Conservation (phyloP, 768 basidiomycete species). For the Tulasnella sp. region DNA sequence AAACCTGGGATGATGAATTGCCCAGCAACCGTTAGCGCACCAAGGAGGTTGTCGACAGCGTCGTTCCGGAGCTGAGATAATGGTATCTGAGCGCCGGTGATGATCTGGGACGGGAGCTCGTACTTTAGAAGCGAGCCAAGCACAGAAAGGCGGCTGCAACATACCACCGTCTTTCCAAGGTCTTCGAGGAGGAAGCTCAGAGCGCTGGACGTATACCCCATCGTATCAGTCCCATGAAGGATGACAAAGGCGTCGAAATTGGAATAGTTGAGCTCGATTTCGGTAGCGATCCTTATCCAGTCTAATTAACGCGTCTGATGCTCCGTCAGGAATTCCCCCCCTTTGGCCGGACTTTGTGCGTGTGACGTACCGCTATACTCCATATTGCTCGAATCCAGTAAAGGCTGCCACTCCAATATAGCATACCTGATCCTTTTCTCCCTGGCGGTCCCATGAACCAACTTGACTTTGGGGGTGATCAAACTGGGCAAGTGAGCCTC, state of each 20-base stretch:
- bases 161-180: slow-evolving; percentile 83
- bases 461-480: slow-evolving; percentile 65
- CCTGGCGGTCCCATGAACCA: slow-evolving; percentile 51
- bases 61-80: slow-evolving; percentile 86
- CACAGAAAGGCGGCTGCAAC: slow-evolving; percentile 26
- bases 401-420: slow-evolving; percentile 66
- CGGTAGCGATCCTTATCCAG: slow-evolving; percentile 85
- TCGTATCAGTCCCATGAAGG: slow-evolving; percentile 61
- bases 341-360: slow-evolving; percentile 8
- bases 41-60: slow-evolving; percentile 88
- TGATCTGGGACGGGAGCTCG: slow-evolving; percentile 49
- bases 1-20: slow-evolving; percentile 87
- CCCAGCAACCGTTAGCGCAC: slow-evolving; percentile 82
- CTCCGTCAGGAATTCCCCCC: slow-evolving; percentile 5
- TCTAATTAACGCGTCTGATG: slow-evolving; percentile 45
- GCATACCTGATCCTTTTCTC: slow-evolving; percentile 30
- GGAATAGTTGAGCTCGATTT: slow-evolving; percentile 88
- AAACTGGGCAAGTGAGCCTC: slow-evolving; percentile 70
- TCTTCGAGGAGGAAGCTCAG: slow-evolving; percentile 80
- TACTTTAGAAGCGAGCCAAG: neutral
- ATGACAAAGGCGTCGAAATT: slow-evolving; percentile 86
- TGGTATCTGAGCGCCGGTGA: slow-evolving; percentile 93
- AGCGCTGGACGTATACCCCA: slow-evolving; percentile 42
- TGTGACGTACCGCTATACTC: slow-evolving; percentile 61
- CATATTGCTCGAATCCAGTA: slow-evolving; percentile 86